Percentiles rank a stretch among this genome's conserved stretches.
phyloP scores from a whole-genome alignment of 1,139 yeast species.

The Geotrichum aggregatum region DNA sequence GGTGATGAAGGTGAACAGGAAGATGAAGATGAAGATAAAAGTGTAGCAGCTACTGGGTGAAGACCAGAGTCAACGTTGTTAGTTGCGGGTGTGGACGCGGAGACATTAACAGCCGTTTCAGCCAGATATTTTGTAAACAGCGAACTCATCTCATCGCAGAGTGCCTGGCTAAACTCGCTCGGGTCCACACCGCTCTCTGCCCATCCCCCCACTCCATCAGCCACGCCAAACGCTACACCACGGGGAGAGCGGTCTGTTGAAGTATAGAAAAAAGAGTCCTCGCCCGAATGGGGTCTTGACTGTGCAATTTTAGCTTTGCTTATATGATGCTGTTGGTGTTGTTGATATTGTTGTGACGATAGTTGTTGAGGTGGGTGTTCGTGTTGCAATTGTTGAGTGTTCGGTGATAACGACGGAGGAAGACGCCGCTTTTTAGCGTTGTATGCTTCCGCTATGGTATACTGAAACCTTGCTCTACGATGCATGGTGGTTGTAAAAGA shows the following conservation, averaged over 20 bases:
- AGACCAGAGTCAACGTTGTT: neutral
- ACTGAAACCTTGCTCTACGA: neutral
- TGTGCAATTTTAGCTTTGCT: neutral
- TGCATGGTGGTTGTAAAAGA: neutral
- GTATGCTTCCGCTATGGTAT: constrained; percentile 8
- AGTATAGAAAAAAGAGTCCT: constrained; percentile 73
- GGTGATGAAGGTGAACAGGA: no score
- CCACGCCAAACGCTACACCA: constrained; percentile 69
- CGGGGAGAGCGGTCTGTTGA: constrained; percentile 42
- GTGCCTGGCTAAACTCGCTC: constrained; percentile 39
- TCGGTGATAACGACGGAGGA: neutral
- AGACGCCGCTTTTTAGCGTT: constrained; percentile 3
- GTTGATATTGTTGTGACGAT: no score
- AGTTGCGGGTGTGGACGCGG: neutral
- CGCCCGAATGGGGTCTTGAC: constrained; percentile 48
- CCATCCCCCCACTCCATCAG: constrained; percentile 99
- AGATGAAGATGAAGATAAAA: no score
- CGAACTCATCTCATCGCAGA: constrained; percentile 37
- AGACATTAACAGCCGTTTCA: neutral
- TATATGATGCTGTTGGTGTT: no score
- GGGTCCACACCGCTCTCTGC: constrained; percentile 88
- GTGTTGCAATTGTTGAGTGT: neutral
- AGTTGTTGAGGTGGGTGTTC: neutral
- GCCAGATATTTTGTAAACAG: constrained; percentile 15
- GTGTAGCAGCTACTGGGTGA: no score